Evolutionary conservation across 768 basidiomycete species (phyloP).

Genomic region (Rhodotorula babjevae): DNA sequence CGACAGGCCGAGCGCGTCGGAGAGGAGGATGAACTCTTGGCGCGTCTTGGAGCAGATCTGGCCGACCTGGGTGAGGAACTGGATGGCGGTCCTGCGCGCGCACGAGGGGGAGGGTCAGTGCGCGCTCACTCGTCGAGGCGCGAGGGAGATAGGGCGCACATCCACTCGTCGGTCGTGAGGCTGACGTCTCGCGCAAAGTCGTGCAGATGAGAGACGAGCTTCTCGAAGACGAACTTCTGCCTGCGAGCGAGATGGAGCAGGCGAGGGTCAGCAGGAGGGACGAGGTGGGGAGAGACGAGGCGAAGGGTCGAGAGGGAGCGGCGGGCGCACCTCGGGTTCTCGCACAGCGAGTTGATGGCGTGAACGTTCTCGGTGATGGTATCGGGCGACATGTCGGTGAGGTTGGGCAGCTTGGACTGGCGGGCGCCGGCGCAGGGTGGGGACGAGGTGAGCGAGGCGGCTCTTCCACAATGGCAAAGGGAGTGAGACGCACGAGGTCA

Average conservation of each 20-base stretch:
- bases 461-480: accelerated
- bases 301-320: too few species aligned
- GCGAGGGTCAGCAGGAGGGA: not conserved
- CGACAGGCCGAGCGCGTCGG: conserved; percentile 74
- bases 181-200: conserved; percentile 49
- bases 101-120: not conserved
- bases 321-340: conserved; percentile 23
- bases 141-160: conserved; percentile 20
- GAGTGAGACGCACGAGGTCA: conserved; percentile 16
- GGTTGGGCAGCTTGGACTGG: conserved; percentile 18
- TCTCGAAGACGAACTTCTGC: conserved; percentile 53
- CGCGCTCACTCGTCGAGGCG: not conserved
- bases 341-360: conserved; percentile 44
- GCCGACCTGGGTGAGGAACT: conserved; percentile 71
- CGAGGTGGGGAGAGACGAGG: not conserved
- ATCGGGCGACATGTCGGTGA: conserved; percentile 5
- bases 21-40: conserved; percentile 75
- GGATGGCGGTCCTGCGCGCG: conserved; percentile 54
- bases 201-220: conserved; percentile 63
- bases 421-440: not conserved
- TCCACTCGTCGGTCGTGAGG: conserved; percentile 81
- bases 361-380: conserved; percentile 55
- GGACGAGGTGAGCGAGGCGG: not conserved
- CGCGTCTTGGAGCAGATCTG: conserved; percentile 60
- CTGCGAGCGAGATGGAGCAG: conserved; percentile 44